Evolutionary conservation across 2,329 filamentous ascomycete genomes (phyloP), one percentile per base, ranked within the genome.

Genomic region (Monilinia fructigena): DNA sequence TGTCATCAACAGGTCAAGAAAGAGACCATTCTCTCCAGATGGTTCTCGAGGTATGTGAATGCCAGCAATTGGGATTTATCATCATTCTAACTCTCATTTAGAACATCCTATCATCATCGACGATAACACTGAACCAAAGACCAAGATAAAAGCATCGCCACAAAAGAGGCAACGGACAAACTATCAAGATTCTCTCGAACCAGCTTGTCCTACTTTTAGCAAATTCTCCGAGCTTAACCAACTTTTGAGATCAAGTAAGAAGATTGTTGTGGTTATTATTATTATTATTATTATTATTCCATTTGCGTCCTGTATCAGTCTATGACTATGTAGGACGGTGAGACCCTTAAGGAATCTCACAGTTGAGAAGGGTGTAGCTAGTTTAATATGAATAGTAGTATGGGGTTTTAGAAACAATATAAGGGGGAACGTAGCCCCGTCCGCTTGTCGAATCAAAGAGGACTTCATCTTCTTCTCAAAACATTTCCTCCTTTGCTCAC

Each of bases 251-350:
- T 70, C 66, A 56, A 72, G 68, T 70, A 48, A 70, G 66, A 72
- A 68, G 40, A 68, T 72, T 65, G 50, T 72, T 55, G 65, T 72
- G 23, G 69, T 72, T n/a, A n/a, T n/a, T n/a, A n/a, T n/a, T n/a
- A n/a, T n/a, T n/a, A n/a, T n/a, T n/a, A n/a, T n/a, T n/a, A n/a
- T n/a, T n/a, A n/a, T n/a, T n/a, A n/a, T n/a, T n/a, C n/a, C n/a
- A n/a, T n/a, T n/a, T n/a, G n/a, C n/a, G n/a, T n/a, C n/a, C n/a
- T n/a, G n/a, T n/a, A n/a, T n/a, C n/a, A n/a, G n/a, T n/a, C n/a
- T n/a, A n/a, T n/a, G n/a, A n/a, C n/a, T n/a, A n/a, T n/a, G n/a
- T n/a, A n/a, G n/a, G n/a, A n/a, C n/a, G n/a, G n/a, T n/a, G n/a
- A n/a, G n/a, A n/a, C n/a, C n/a, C n/a, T n/a, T n/a, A n/a, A n/a